These are phyloP conservation scores for Epichloe scottii DNA, from an alignment of 2,329 filamentous ascomycete species.

Conservation along the genomic window DNA sequence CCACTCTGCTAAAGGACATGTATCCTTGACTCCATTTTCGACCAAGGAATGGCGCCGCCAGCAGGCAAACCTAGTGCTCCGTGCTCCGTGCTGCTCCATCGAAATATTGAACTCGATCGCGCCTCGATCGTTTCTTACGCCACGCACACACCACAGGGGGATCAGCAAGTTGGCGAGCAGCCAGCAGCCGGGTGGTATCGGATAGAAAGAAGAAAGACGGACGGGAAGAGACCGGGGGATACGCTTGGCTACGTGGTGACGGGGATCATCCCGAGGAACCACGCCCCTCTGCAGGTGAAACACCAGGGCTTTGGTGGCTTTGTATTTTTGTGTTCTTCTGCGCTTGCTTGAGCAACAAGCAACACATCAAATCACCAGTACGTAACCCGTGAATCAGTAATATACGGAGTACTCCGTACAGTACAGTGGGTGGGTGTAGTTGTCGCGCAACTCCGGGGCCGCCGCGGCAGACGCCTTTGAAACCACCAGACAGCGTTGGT, in stretches of 20 bases:
- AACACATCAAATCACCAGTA: not conserved
- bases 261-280: slow-evolving; percentile 16
- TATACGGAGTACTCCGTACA: not conserved
- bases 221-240: not conserved
- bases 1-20: too few species aligned
- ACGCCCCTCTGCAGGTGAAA: slow-evolving; percentile 20
- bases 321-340: slow-evolving; percentile 12
- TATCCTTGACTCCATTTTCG: not conserved
- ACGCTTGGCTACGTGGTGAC: not conserved
- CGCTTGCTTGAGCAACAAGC: too few species aligned
- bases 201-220: not conserved
- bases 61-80: not conserved
- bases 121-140: not conserved
- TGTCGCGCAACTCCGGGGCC: too few species aligned
- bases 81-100: not conserved
- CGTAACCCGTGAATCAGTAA: too few species aligned
- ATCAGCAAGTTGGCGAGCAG: not conserved
- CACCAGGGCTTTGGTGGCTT: slow-evolving; percentile 24
- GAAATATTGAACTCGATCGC: not conserved
- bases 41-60: not conserved
- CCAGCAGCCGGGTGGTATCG: not conserved
- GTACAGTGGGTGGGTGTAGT: too few species aligned
- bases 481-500: too few species aligned
- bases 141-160: not conserved
- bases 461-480: too few species aligned